Evolutionary conservation across 192 early-diverging fungal species (phyloP), one percentile per base, ranked within the genome.

Genomic region (Jimgerdemannia lactiflua): DNA sequence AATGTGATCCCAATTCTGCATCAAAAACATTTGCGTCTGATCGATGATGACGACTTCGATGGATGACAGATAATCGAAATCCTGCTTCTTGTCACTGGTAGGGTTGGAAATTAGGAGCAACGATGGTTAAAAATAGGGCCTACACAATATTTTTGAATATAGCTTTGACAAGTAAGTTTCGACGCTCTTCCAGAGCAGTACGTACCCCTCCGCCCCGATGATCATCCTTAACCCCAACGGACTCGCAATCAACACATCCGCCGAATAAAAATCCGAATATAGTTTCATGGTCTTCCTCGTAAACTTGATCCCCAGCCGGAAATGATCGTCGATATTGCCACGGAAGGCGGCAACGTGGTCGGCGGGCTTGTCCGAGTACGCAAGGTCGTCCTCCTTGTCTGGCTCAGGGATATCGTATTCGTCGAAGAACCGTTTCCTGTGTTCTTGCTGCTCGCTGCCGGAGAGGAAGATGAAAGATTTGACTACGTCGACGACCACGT

Each of bases 1-100:
- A 49, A 98, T 83, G 74, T 99, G 96, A 74, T 99, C 97, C 97
- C 97, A 99, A 87, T 98, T 99, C 77, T 99, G 98, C 97, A 97
- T 98, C 74, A 96, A 78, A 74, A 98, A 83, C 64, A 92, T 86
- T 64, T 97, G 92, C 44, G 92, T 87, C 74, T 93, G 91, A 79
- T 98, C 96, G 11, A 97, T 75, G 70, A 99, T 91, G 2, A 96
- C 82, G 39, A 98, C 74, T 74, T 99, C 96, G 63, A 99, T 94
- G 1, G 95, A 97, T 8, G 96, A 93, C 59, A 99, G 81, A 80
- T 93, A 98, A 81, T 99, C 98, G 80, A 89, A 95, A 70, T 98
- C 97, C 43, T 89, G 81, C 77, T 96, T 95, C 85, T 94, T 94
- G 67, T 95, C 96, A 39, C 92, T 91, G 74, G 80, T 64, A 19